Evolutionary conservation across 2,329 filamentous ascomycete species (phyloP), one percentile per base, ranked within the genome.

Genomic region (Grosmannia clavigera): DNA sequence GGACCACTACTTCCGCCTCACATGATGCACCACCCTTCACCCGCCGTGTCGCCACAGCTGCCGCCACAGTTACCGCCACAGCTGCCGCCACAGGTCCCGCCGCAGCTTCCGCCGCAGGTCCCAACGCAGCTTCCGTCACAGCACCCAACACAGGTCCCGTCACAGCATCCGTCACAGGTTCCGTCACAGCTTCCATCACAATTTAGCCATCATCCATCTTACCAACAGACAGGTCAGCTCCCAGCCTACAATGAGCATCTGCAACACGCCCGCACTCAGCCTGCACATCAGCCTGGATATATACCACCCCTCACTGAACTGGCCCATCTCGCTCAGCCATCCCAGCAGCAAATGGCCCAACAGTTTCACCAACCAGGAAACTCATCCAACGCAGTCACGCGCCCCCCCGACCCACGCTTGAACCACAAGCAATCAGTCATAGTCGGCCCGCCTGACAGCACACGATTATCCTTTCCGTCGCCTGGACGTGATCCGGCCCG

Each of bases 401-500:
- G 43, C 3, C 43, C 43, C 19, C 43, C 43, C 6, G 43, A 46
- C 43, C 43, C 43, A 46, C 16, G 19, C 43, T 5, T 46, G 16
- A 46, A 19, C 43, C 43, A 46, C 16, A 9, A 46, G 43, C 43
- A 46, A n/a, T n/a, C 7, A 31, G 25, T 5, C 50, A 51, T 27
- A 5, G 22, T 27, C 27, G 48, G 22, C 25, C 48, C 22, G 5
- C 22, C 48, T 2, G 25, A 25, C 12, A 3, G 19, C 27, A 27
- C 4, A 11, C 25, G 1, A 5, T 3, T 9, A 10, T 38, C 33
- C 2, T 43, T 51, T 9, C 67, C 70, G 6, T 75, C 73, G n/a
- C 74, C 73, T 1, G 65, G 57, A 2, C 65, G 64, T 3, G 67
- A 74, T 25, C 65, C 70, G 31, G 57, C 64, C 0, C 61, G 64